Evolutionary conservation across 805 yeast species (phyloP), one percentile per base, ranked within the genome.

Genomic region (Yarrowia phangngaensis): DNA sequence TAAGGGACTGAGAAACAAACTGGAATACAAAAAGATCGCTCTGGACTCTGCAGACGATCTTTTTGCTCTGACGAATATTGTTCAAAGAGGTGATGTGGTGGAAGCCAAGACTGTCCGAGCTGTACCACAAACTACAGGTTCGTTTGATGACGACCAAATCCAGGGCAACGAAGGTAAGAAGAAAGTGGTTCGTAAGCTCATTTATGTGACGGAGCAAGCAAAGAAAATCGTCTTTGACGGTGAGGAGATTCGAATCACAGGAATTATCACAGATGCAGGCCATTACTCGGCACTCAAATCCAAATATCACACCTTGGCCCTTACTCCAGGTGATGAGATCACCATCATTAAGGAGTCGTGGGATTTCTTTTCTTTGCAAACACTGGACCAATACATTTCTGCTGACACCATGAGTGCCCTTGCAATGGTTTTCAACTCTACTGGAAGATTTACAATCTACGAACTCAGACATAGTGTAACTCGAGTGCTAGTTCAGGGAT

Each of bases 21-120:
- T 41, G 48, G 35, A 29, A 28, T 41, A 14, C 35, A 41, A 41
- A 22, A 20, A 29, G 20, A 27, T 41, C 27, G 48, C 48, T 23
- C 34, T 41, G 22, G 48, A 41, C 22, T 41, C 48, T 17, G 22
- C 48, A 2, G 48, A 41, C 29, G 48, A 41, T 31, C 35, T 41
- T n/a, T 41, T 29, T 12, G 48, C 48, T 2, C 48, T 41, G 13
- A 41, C 48, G 22, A 41, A 41, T 29, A 28, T 41, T 14, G 30
- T 41, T 22, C 35, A 28, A 17, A 14, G 29, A 19, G 48, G 48
- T 13, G 48, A 41, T 20, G 3, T 41, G 35, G 48, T 41, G 17
- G 48, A 41, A 35, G 35, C 48, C 20, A 41, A 41, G 35, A 29
- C 48, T 1, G 28, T 41, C n/a, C 48, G 48, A n/a, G 48, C 35